Percentiles rank a stretch among this genome's conserved stretches.
phyloP scores from a whole-genome alignment of 768 basidiomycete genomes.

The Podaxis mareebaensis region DNA sequence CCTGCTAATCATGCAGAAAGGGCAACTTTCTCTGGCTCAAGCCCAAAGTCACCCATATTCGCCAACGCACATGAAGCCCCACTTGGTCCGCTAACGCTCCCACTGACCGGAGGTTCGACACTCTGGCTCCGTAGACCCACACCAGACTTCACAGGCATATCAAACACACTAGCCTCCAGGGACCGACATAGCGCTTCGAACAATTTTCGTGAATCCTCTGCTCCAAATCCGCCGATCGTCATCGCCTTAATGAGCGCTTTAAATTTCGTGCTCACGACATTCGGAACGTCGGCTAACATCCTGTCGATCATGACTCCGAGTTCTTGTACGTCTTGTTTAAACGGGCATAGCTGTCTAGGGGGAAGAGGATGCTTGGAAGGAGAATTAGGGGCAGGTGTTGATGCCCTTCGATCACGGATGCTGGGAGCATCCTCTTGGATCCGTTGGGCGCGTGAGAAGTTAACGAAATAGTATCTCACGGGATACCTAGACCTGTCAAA shows the following conservation, averaged over 20 bases:
- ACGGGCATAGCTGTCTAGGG: constrained; percentile 23
- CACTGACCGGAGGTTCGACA: neutral
- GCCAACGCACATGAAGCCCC: neutral
- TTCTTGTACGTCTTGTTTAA: constrained; percentile 39
- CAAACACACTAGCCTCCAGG: constrained; percentile 43
- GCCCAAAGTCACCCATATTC: constrained; percentile 6
- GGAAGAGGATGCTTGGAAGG: constrained; percentile 13
- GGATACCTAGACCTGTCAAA: constrained; percentile 40
- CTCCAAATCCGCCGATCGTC: constrained; percentile 46
- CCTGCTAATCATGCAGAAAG: constrained; percentile 2
- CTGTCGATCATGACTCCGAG: constrained; percentile 39
- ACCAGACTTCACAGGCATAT: constrained; percentile 19
- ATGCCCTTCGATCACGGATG: neutral
- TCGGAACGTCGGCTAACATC: constrained; percentile 33
- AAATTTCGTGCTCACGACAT: constrained; percentile 29
- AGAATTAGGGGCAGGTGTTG: neutral
- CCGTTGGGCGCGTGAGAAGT: constrained; percentile 27
- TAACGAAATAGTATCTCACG: constrained; percentile 39
- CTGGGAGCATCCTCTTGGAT: constrained; percentile 9
- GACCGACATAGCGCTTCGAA: constrained; percentile 51
- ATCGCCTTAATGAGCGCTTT: constrained; percentile 49
- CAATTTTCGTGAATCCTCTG: constrained; percentile 48
- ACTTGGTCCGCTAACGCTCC: neutral
- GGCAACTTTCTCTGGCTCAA: constrained; percentile 5
- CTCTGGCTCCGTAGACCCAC: neutral